Conservation (phyloP, 352 stramenopile species). For the Saprolegnia parasitica region DNA sequence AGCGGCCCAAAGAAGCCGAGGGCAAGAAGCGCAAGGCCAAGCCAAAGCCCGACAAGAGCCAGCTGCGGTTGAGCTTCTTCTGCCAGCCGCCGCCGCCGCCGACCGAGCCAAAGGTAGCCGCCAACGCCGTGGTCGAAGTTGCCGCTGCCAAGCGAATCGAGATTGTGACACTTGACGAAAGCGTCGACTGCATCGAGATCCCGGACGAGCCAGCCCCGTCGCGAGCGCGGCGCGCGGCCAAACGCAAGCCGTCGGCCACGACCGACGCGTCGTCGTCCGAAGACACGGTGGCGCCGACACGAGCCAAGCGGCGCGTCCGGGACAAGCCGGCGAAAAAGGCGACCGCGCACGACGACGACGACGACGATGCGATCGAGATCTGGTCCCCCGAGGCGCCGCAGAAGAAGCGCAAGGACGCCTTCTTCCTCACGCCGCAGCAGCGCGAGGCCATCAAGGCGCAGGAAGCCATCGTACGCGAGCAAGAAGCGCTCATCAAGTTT, state of each 20-base stretch:
- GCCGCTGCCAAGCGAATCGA: neutral
- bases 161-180: conserved; percentile 1
- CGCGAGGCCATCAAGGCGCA: conserved; percentile 6
- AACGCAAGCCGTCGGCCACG: neutral
- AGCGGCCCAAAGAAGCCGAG: conserved; percentile 1
- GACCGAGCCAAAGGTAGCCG: neutral
- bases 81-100: neutral
- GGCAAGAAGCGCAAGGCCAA: conserved; percentile 10
- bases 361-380: conserved; percentile 2
- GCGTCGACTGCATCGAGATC: conserved; percentile 1
- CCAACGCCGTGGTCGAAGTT: neutral
- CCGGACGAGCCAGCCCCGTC: neutral
- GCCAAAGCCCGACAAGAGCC: conserved; percentile 18
- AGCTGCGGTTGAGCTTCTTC: conserved; percentile 25
- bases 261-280: neutral
- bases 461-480: conserved; percentile 19
- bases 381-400: neutral
- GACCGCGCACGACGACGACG: neutral
- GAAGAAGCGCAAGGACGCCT: conserved; percentile 7
- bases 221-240: neutral
- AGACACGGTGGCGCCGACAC: neutral
- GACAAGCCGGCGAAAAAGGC: conserved; percentile 2
- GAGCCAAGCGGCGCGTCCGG: neutral
- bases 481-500: conserved; percentile 27
- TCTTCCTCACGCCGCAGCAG: conserved; percentile 24